These are phyloP conservation scores for Polytrichum commune DNA, from an alignment of 225 moss, liverwort and hornwort genomes.

Conservation along the genomic window DNA sequence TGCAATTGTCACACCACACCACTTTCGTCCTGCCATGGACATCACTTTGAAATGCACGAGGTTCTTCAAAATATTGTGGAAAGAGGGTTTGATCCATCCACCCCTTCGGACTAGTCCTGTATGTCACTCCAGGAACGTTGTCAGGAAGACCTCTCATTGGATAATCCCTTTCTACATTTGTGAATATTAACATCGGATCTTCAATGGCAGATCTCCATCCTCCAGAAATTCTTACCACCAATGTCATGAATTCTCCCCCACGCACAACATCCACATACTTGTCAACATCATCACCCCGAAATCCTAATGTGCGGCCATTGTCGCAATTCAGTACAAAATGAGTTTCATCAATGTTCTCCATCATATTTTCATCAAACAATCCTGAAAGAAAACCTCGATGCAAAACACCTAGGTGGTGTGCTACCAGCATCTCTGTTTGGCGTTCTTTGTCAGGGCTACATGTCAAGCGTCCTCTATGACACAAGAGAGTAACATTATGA, in stretches of 20 bases:
- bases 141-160: background rate
- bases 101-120: slow-evolving; percentile 1
- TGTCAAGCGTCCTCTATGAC: slow-evolving; percentile 7
- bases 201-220: background rate
- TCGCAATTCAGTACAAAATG: slow-evolving; percentile 10
- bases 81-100: background rate
- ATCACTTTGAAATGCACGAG: slow-evolving; percentile 1
- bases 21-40: background rate
- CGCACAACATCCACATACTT: slow-evolving; percentile 18
- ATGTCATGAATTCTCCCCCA: slow-evolving; percentile 1
- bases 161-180: background rate
- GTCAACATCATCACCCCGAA: slow-evolving; percentile 2
- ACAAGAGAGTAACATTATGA: background rate
- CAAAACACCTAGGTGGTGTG: slow-evolving; percentile 10
- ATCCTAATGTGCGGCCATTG: slow-evolving; percentile 1
- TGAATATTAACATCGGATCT: slow-evolving; percentile 2
- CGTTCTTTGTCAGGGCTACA: slow-evolving; percentile 3
- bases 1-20: slow-evolving; percentile 4
- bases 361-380: slow-evolving; percentile 8
- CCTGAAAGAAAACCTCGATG: slow-evolving; percentile 1
- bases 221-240: slow-evolving; percentile 8
- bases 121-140: slow-evolving; percentile 1
- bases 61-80: background rate
- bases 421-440: background rate
- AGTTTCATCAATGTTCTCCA: slow-evolving; percentile 9